A percentile compares a stretch with the other conserved stretches of the same genome.
phyloP scores from a whole-genome alignment of 441 rosid species.

The Euphorbia corollata region DNA sequence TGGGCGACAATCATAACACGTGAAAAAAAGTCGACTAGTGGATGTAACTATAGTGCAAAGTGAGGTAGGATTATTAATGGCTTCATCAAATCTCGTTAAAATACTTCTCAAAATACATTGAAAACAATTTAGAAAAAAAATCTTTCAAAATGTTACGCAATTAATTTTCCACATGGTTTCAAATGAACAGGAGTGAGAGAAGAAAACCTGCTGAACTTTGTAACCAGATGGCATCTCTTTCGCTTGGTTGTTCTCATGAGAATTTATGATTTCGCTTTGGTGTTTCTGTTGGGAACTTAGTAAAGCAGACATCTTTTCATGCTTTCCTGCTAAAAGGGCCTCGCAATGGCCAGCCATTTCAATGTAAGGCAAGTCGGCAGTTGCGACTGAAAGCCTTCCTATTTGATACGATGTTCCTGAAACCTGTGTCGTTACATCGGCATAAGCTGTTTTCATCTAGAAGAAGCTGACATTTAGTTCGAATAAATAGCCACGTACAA shows the following conservation, averaged over 20 bases:
- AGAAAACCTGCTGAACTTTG: conserved; percentile 16
- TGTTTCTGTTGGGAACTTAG: conserved; percentile 39
- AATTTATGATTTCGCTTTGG: conserved; percentile 25
- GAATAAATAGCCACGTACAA: conserved; percentile 1
- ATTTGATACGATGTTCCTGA: conserved; percentile 62
- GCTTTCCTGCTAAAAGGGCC: conserved; percentile 72
- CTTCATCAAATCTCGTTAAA: neutral
- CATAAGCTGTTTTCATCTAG: neutral
- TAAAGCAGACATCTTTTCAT: conserved; percentile 64
- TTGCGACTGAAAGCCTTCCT: conserved; percentile 59
- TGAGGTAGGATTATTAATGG: too few relatives aligned
- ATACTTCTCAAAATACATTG: neutral
- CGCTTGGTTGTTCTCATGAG: conserved; percentile 17
- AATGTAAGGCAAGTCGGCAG: conserved; percentile 57
- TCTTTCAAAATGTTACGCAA: neutral
- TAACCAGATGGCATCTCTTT: conserved; percentile 17
- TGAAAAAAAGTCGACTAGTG: too few relatives aligned
- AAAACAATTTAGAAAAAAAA: conserved; percentile 6
- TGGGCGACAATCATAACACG: too few relatives aligned
- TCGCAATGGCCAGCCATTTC: conserved; percentile 85
- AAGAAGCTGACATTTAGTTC: neutral
- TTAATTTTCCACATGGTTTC: neutral
- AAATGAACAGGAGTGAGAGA: conserved; percentile 5
- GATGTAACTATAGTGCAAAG: too few relatives aligned
- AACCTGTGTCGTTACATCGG: conserved; percentile 31